Evolutionary conservation across 2,329 filamentous ascomycete genomes (phyloP).

Genomic region (Aspergillus amoenus): DNA sequence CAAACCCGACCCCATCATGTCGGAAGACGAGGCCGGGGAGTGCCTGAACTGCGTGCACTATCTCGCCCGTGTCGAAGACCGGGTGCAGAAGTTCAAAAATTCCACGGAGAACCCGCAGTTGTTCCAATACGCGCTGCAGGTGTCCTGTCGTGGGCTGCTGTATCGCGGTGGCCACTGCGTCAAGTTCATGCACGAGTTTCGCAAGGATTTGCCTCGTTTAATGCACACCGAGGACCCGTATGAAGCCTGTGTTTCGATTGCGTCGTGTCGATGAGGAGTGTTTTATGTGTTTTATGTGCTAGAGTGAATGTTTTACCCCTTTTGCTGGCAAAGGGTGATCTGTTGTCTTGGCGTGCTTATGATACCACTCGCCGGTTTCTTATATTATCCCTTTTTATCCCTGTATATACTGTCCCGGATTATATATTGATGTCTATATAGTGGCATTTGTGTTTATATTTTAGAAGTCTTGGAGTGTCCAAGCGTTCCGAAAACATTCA

Average conservation of each 20-base stretch:
- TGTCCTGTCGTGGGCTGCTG: slow-evolving; percentile 14
- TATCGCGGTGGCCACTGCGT: slow-evolving; percentile 10
- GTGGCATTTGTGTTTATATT: no score
- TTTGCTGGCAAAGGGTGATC: neutral
- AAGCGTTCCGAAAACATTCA: no score
- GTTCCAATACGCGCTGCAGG: slow-evolving; percentile 16
- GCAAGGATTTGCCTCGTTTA: slow-evolving; percentile 9
- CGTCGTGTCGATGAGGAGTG: neutral
- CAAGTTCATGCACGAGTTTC: slow-evolving; percentile 14
- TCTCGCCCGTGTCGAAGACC: slow-evolving; percentile 11
- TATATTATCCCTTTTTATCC: neutral
- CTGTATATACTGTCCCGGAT: neutral
- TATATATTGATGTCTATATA: no score
- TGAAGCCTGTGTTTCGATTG: slow-evolving; percentile 14
- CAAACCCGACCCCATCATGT: neutral
- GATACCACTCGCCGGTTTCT: neutral
- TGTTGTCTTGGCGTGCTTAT: neutral
- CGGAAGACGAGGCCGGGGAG: neutral
- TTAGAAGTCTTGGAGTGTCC: no score
- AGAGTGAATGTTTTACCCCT: neutral
- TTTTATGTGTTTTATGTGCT: neutral
- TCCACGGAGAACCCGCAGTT: slow-evolving; percentile 14
- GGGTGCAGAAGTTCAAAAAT: slow-evolving; percentile 6
- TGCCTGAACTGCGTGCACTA: slow-evolving; percentile 19
- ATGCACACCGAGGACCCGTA: slow-evolving; percentile 14